Percentiles rank a stretch among this genome's conserved stretches.
These are phyloP conservation scores for Phytophthora fragariaefolia DNA, from an alignment of 352 stramenopile species.

Conservation along the genomic window DNA sequence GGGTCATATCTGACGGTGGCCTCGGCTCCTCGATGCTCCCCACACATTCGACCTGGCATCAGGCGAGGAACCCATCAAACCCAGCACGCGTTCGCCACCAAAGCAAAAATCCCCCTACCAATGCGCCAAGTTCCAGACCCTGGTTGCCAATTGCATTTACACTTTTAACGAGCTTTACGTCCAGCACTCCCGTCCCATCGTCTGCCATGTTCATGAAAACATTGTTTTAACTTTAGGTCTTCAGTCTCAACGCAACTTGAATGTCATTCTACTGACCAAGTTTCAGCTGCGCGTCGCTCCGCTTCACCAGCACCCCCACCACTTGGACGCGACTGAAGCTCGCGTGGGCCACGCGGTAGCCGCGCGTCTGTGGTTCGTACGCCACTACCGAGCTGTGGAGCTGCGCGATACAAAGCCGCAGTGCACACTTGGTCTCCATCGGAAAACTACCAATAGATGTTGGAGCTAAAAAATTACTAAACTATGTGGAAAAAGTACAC, in stretches of 20 bases:
- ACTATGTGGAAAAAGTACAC: too few relatives aligned
- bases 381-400: slow-evolving; percentile 28
- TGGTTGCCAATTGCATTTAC: slow-evolving; percentile 1
- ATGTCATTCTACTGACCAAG: slow-evolving; percentile 32
- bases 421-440: slow-evolving; percentile 31
- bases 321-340: slow-evolving; percentile 37
- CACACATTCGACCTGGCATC: slow-evolving; percentile 46
- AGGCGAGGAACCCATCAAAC: not conserved
- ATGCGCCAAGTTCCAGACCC: slow-evolving; percentile 33
- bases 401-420: slow-evolving; percentile 44
- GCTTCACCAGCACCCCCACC: slow-evolving; percentile 40
- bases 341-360: slow-evolving; percentile 27
- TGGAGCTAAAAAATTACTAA: not conserved
- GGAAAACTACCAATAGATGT: slow-evolving; percentile 7
- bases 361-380: slow-evolving; percentile 21
- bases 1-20: slow-evolving; percentile 22
- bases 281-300: slow-evolving; percentile 27
- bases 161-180: slow-evolving; percentile 31
- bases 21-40: slow-evolving; percentile 37
- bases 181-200: slow-evolving; percentile 45
- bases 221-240: not conserved
- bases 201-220: slow-evolving; percentile 24
- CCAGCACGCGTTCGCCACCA: not conserved
- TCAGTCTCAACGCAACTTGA: not conserved
- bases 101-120: slow-evolving; percentile 28